Evolutionary conservation across 1,284 basidiomycete species (phyloP).

Genomic region (Meripilus lineatus): DNA sequence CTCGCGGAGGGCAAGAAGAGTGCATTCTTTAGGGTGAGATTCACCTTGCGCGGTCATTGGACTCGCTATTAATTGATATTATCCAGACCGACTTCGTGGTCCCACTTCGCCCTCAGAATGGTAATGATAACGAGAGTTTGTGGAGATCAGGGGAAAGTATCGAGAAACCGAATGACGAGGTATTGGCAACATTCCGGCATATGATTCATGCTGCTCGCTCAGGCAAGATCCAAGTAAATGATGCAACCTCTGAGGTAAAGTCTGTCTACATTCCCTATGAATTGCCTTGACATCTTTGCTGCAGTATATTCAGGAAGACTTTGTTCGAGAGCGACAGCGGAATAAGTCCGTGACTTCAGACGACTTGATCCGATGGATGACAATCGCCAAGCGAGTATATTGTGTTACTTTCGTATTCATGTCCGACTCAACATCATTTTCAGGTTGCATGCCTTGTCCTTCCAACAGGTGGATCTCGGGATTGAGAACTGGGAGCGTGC

Average conservation of each 20-base stretch:
- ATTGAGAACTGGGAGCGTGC: slow-evolving; percentile 36
- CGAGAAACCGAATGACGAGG: slow-evolving; percentile 37
- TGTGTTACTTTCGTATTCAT: not conserved
- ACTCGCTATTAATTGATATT: not conserved
- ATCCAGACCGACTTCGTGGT: slow-evolving; percentile 51
- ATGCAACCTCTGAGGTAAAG: slow-evolving; percentile 49
- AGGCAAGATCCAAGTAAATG: slow-evolving; percentile 47
- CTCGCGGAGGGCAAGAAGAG: slow-evolving; percentile 65
- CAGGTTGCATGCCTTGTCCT: slow-evolving; percentile 34
- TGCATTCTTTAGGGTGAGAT: slow-evolving; percentile 58
- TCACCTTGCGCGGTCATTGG: not conserved
- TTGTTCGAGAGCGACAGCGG: slow-evolving; percentile 55
- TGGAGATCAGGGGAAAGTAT: slow-evolving; percentile 46
- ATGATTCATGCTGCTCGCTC: slow-evolving; percentile 44
- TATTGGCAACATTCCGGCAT: slow-evolving; percentile 47
- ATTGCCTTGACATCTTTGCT: not conserved
- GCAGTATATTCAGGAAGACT: slow-evolving; percentile 72
- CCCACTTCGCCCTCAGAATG: slow-evolving; percentile 33
- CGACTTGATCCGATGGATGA: slow-evolving; percentile 59
- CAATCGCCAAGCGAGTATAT: slow-evolving; percentile 51
- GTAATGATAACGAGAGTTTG: slow-evolving; percentile 24
- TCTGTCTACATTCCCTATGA: not conserved
- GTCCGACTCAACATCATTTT: slow-evolving; percentile 1
- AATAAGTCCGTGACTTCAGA: slow-evolving; percentile 46
- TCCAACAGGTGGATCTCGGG: slow-evolving; percentile 30